Evolutionary conservation across 2,329 filamentous ascomycete species (phyloP), one percentile per base, ranked within the genome.

Genomic region (Stylonectria norvegica): DNA sequence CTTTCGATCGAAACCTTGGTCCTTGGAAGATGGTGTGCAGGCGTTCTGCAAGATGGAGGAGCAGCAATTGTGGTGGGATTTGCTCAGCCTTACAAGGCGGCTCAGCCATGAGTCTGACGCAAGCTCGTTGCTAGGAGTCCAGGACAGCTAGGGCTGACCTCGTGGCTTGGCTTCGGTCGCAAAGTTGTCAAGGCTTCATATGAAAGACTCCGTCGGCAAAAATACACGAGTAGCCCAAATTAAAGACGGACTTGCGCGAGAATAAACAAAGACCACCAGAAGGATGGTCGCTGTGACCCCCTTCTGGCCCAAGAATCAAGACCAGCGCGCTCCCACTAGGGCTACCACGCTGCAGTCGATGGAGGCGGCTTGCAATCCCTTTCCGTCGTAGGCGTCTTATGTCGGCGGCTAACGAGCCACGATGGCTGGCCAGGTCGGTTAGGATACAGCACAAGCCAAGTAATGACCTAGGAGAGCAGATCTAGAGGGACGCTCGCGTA

Each of bases 321-420:
- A 43, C 40, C 27, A 36, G 40, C 32, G 43, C 41, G 40, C 30
- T 36, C n/a, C 10, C 34, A 29, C 30, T 36, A 35, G 35, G 17
- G 19, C 14, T 16, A 42, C 33, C 25, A 36, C 38, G 37, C 30
- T 44, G 41, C 43, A 36, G 48, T 31, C 42, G 33, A 44, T 30
- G 30, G 31, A 33, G 20, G 27, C 28, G 42, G 40, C 39, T 37
- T 45, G 38, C 40, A 31, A 20, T 15, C 32, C 33, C 39, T 29
- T 54, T 33, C 25, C 29, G 20, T 20, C 23, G 27, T 36, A 20
- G 40, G 39, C 34, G 34, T 38, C n/a, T n/a, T 29, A 37, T 30
- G 36, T 46, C 43, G 51, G 53, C 53, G 53, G 53, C 32, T 56
- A 56, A 30, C 53, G 53, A 41, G 37, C 22, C 34, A 42, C 38